Evolutionary conservation across 2,329 filamentous ascomycete species (phyloP), one percentile per base, ranked within the genome.

Genomic region (Calonectria montana): DNA sequence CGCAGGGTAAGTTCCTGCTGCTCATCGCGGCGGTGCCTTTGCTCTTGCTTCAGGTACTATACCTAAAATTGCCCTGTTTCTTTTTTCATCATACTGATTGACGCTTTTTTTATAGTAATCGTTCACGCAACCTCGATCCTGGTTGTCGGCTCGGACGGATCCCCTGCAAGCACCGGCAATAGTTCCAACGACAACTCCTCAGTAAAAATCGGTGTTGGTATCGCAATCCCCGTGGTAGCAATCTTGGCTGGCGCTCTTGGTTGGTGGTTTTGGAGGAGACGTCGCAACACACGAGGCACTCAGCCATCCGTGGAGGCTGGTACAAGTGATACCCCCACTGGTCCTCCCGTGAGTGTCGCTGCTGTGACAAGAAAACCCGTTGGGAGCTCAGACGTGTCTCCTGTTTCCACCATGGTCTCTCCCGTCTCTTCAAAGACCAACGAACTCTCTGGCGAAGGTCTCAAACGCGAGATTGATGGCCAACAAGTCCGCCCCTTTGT

Each of bases 1-100:
- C 78, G 70, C 73, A 61, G 75, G 76, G 78, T 80, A 79, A 77
- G 78, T 80, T 77, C 73, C 74, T 80, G 73, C 75, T 80, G 39
- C 73, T 78, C 69, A 75, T 78, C 72, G 74, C 67, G 65, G 72
- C 65, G 48, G 71, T 79, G 66, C 71, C 76, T 74, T 73, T 78
- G 71, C 71, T 79, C 70, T 71, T 79, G 77, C 76, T 79, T 71
- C 74, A 79, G 75, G 77, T 79, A 79, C 73, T 78, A 70, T 78
- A 69, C 69, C 74, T 72, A 59, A 57, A 43, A 12, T 21, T 12
- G 4, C 18, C 29, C 37, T 5, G 9, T 16, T 50, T 31, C 59
- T 2, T 27, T 2, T 8, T 25, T 12, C 1, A 9, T 13, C 9
- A 16, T 67, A 31, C 61, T 79, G 48, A 79, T 39, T 29, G n/a